Percentiles rank a stretch among this genome's conserved stretches.
phyloP scores from a whole-genome alignment of 2,329 filamentous ascomycete genomes.

The Zymoseptoria crescenta region DNA sequence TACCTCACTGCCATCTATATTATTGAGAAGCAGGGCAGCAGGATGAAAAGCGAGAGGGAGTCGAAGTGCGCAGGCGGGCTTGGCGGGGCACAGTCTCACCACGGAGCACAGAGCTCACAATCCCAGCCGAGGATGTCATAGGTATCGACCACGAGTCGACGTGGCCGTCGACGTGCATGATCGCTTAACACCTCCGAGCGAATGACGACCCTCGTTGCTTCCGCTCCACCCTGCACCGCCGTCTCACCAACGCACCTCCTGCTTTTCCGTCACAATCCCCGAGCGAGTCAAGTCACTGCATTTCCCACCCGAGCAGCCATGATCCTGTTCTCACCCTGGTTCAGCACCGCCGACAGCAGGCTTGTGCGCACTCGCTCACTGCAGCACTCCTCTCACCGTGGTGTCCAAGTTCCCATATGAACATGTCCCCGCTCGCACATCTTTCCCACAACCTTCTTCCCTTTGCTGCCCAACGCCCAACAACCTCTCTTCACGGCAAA shows the following conservation, averaged over 20 bases:
- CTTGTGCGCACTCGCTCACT: neutral
- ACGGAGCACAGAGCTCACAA: neutral
- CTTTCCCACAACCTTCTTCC: conserved; percentile 12
- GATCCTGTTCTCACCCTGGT: neutral
- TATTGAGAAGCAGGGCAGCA: too few relatives aligned
- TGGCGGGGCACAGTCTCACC: neutral
- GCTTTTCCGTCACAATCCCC: neutral
- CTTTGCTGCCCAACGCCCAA: conserved; percentile 12
- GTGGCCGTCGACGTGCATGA: neutral
- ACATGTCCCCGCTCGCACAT: conserved; percentile 7
- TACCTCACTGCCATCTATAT: too few relatives aligned
- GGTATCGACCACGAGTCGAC: neutral
- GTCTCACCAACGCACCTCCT: neutral
- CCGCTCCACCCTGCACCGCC: neutral
- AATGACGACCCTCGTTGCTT: neutral
- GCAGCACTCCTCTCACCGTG: neutral
- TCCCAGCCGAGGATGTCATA: neutral
- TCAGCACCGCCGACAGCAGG: neutral
- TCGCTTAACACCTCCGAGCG: neutral
- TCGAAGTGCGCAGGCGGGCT: neutral
- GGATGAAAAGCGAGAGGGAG: too few relatives aligned
- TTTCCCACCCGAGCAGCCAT: neutral
- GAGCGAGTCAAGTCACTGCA: neutral
- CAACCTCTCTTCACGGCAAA: neutral
- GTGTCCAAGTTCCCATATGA: conserved; percentile 17